Evolutionary conservation across 495 filamentous ascomycete species (phyloP).

Genomic region (Cenococcum geophilum): DNA sequence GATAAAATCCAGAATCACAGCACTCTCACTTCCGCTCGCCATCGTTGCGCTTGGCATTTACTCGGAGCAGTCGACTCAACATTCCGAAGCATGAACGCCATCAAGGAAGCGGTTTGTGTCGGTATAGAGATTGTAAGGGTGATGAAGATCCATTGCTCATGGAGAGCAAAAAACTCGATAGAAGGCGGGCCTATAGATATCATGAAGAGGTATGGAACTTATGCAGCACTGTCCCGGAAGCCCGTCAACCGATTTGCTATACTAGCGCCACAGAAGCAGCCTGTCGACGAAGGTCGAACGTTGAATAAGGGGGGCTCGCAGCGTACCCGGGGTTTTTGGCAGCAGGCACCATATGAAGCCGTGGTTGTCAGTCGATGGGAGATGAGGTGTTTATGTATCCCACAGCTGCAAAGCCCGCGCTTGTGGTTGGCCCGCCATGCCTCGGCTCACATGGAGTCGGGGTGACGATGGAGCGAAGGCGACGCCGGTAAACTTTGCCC

Average conservation of each 20-base stretch:
- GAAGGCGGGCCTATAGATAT: not conserved
- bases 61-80: not conserved
- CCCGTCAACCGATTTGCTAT: too few species aligned
- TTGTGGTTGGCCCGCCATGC: not conserved
- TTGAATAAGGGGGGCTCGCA: not conserved
- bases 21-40: not conserved
- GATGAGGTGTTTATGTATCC: not conserved
- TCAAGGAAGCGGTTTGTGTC: not conserved
- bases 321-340: not conserved
- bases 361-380: not conserved
- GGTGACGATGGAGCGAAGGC: not conserved
- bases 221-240: too few species aligned
- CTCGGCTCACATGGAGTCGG: slow-evolving; percentile 2
- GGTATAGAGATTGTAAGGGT: not conserved
- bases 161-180: not conserved
- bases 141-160: not conserved
- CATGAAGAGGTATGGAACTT: not conserved
- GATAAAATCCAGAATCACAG: not conserved
- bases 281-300: not conserved
- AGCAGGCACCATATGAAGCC: slow-evolving; percentile 5
- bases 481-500: not conserved
- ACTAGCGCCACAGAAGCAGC: not conserved
- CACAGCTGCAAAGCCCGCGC: not conserved
- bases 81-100: not conserved
- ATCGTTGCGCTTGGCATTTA: not conserved